Evolutionary conservation across 768 basidiomycete genomes (phyloP).

Genomic region (Lactarius sp.): DNA sequence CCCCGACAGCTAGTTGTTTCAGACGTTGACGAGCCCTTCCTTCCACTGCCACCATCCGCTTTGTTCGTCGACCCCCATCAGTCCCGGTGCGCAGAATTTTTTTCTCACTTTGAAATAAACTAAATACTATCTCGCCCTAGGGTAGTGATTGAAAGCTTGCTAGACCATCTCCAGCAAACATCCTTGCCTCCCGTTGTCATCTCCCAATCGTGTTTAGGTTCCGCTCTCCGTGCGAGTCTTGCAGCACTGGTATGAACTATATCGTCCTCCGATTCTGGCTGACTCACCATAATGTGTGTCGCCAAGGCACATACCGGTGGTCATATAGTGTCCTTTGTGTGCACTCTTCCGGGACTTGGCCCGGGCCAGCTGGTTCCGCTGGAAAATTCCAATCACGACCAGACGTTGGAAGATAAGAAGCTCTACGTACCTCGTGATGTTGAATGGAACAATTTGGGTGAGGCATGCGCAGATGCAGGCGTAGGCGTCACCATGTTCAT

Average conservation of each 20-base stretch:
- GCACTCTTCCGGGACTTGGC: constrained; percentile 64
- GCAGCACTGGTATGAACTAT: constrained; percentile 56
- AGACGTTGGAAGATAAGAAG: constrained; percentile 80
- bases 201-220: constrained; percentile 66
- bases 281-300: constrained; percentile 26
- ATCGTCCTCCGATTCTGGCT: constrained; percentile 1
- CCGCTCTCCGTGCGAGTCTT: constrained; percentile 66
- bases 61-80: constrained; percentile 73
- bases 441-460: constrained; percentile 77
- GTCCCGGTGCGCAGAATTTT: constrained; percentile 46
- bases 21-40: constrained; percentile 90
- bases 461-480: constrained; percentile 85
- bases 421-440: constrained; percentile 77
- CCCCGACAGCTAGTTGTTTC: constrained; percentile 68
- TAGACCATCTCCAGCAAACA: constrained; percentile 59
- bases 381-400: constrained; percentile 64
- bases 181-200: constrained; percentile 34
- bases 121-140: constrained; percentile 35
- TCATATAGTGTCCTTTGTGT: constrained; percentile 68
- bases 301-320: constrained; percentile 64
- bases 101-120: background rate
- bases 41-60: constrained; percentile 58
- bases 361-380: constrained; percentile 59
- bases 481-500: constrained; percentile 89
- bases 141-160: constrained; percentile 56